Percentiles rank a stretch among this genome's conserved stretches.
phyloP scores from a whole-genome alignment of 2,329 filamentous ascomycete species.

The Curvularia eragrostidis region DNA sequence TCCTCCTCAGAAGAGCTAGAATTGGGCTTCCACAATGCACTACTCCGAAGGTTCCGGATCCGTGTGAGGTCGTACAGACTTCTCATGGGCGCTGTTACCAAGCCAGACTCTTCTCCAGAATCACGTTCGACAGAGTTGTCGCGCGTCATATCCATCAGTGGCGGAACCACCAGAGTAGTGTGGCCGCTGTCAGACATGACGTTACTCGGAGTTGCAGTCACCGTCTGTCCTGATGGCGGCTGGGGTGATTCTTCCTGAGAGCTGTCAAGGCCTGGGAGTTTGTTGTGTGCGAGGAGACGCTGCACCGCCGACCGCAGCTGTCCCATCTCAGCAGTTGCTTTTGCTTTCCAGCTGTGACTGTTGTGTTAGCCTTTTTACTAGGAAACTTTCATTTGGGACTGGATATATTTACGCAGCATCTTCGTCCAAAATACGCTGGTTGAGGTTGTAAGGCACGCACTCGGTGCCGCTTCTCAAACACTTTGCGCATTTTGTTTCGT shows the following conservation, averaged over 20 bases:
- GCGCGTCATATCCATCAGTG: slow-evolving; percentile 45
- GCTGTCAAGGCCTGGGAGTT: slow-evolving; percentile 34
- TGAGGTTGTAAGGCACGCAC: slow-evolving; percentile 72
- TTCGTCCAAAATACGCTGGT: slow-evolving; percentile 43
- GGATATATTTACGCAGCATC: slow-evolving; percentile 36
- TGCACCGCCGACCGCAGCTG: slow-evolving; percentile 40
- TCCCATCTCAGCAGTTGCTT: slow-evolving; percentile 34
- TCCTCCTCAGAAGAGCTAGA: slow-evolving; percentile 39
- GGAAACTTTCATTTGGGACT: neutral
- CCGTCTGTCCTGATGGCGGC: slow-evolving; percentile 17
- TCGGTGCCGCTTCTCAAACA: slow-evolving; percentile 67
- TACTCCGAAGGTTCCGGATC: slow-evolving; percentile 43
- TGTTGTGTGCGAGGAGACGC: slow-evolving; percentile 36
- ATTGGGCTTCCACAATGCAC: slow-evolving; percentile 32
- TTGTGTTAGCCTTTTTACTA: neutral
- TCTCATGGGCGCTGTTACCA: slow-evolving; percentile 44
- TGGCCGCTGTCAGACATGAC: slow-evolving; percentile 33
- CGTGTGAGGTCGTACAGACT: slow-evolving; percentile 45
- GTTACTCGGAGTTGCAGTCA: slow-evolving; percentile 34
- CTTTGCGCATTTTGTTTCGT: slow-evolving; percentile 44
- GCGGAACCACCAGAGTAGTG: slow-evolving; percentile 33
- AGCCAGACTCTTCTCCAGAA: slow-evolving; percentile 34
- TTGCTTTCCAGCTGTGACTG: slow-evolving; percentile 40
- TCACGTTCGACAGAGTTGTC: slow-evolving; percentile 43
- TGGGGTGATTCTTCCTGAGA: slow-evolving; percentile 22